Conservation (phyloP, 139 green algal genomes). For the Chlamydomonas incerta region DNA sequence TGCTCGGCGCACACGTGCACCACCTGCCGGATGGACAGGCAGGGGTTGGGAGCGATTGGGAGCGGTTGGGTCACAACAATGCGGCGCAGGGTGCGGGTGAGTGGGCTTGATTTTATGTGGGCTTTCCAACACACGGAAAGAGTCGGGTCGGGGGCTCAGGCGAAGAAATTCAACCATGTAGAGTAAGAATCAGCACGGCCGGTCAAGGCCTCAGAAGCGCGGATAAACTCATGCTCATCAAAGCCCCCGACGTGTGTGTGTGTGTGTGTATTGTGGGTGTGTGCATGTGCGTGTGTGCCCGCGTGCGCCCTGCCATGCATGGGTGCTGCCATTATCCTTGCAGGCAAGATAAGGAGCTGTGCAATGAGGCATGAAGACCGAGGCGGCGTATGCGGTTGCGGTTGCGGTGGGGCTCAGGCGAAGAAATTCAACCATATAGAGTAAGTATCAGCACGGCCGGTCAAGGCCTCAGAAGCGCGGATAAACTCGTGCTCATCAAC, state of each 20-base stretch:
- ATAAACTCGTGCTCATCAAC: slow-evolving; percentile 34
- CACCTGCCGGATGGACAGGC: slow-evolving; percentile 64
- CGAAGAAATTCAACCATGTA: background rate
- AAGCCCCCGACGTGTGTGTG: too few species aligned
- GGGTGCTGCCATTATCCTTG: too few species aligned
- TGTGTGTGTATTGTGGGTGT: too few species aligned
- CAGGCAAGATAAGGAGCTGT: too few species aligned
- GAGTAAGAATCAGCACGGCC: background rate
- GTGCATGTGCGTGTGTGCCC: too few species aligned
- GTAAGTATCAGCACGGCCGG: background rate
- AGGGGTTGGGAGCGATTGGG: background rate
- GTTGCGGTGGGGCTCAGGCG: slow-evolving; percentile 30
- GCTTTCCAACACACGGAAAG: too few species aligned
- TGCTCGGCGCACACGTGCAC: slow-evolving; percentile 96
- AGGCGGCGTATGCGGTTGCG: too few species aligned
- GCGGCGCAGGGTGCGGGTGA: background rate
- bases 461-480: slow-evolving; percentile 42
- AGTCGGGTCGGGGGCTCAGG: background rate
- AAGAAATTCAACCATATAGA: slow-evolving; percentile 42
- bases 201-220: background rate
- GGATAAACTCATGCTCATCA: background rate
- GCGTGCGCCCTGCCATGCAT: too few species aligned
- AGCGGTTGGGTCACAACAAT: too few species aligned
- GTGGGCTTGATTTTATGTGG: too few species aligned
- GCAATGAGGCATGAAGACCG: too few species aligned